Percentiles rank a stretch among this genome's conserved stretches.
phyloP scores from a whole-genome alignment of 2,329 filamentous ascomycete genomes.

The Fusarium compactum region DNA sequence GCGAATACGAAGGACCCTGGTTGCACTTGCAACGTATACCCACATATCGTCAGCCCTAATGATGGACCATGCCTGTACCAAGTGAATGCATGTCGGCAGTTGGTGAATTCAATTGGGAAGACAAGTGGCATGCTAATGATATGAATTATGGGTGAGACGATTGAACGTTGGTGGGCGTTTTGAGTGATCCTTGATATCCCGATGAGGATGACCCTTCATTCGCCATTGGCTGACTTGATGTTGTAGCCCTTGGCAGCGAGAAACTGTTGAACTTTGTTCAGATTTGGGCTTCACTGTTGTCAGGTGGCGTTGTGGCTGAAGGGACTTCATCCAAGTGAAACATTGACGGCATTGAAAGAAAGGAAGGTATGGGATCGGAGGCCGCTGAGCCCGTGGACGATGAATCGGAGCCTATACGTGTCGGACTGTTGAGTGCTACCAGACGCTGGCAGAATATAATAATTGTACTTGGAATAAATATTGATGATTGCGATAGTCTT shows the following conservation, averaged over 20 bases:
- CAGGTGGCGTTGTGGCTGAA: neutral
- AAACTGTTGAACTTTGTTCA: neutral
- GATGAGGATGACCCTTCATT: neutral
- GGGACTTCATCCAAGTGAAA: neutral
- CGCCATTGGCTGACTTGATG: neutral
- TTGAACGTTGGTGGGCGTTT: neutral
- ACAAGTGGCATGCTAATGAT: too few relatives aligned
- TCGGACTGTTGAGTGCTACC: too few relatives aligned
- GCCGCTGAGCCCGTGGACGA: too few relatives aligned
- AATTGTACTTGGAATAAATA: too few relatives aligned
- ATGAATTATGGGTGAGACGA: too few relatives aligned
- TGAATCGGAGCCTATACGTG: too few relatives aligned
- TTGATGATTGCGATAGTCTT: too few relatives aligned
- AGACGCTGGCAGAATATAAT: too few relatives aligned
- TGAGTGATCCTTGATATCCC: too few relatives aligned
- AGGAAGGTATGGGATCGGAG: neutral
- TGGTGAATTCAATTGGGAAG: neutral
- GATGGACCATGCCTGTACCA: neutral
- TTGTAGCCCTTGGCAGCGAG: neutral
- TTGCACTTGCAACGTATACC: neutral
- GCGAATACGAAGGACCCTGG: conserved; percentile 1
- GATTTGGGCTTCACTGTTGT: too few relatives aligned
- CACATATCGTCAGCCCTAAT: neutral
- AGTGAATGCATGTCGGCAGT: neutral
- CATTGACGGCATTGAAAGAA: neutral